A percentile compares a stretch with the other conserved stretches of the same genome.
Conservation (phyloP, 2,329 filamentous ascomycete species). For the Exutisphaerella laricina region DNA sequence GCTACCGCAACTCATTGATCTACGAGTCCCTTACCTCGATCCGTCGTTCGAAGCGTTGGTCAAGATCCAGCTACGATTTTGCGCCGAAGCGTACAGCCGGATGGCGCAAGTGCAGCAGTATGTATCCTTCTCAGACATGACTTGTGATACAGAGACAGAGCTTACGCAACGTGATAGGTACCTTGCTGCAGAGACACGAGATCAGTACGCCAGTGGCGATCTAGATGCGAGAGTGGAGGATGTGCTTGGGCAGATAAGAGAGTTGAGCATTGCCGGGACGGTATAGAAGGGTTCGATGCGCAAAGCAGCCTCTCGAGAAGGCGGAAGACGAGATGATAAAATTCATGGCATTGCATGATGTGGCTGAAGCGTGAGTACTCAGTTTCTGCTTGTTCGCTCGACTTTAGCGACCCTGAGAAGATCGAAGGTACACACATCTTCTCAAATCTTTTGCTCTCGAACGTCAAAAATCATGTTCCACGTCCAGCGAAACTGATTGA, state of each 20-base stretch:
- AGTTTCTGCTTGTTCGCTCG: too few relatives aligned
- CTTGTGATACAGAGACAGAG: slow-evolving; percentile 1
- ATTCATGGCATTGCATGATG: not conserved
- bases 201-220: slow-evolving; percentile 91
- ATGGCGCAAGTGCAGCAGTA: slow-evolving; percentile 99
- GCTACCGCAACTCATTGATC: slow-evolving; percentile 89
- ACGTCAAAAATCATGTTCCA: too few relatives aligned
- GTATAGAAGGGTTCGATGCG: slow-evolving; percentile 39
- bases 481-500: too few relatives aligned
- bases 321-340: not conserved
- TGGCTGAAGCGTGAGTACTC: too few relatives aligned
- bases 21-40: slow-evolving; percentile 94
- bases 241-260: slow-evolving; percentile 92
- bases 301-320: not conserved
- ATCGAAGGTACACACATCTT: too few relatives aligned
- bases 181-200: slow-evolving; percentile 86
- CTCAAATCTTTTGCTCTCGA: too few relatives aligned
- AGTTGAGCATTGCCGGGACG: slow-evolving; percentile 84
- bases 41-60: slow-evolving; percentile 96
- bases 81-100: slow-evolving; percentile 90
- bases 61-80: slow-evolving; percentile 97
- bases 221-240: slow-evolving; percentile 89
- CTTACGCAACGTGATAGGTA: slow-evolving; percentile 18
- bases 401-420: too few relatives aligned
- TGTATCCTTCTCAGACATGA: slow-evolving; percentile 13